A percentile compares a stretch with the other conserved stretches of the same genome.
These are phyloP conservation scores for Meyerozyma athensensis DNA, from an alignment of 1,139 yeast species.

Conservation along the genomic window DNA sequence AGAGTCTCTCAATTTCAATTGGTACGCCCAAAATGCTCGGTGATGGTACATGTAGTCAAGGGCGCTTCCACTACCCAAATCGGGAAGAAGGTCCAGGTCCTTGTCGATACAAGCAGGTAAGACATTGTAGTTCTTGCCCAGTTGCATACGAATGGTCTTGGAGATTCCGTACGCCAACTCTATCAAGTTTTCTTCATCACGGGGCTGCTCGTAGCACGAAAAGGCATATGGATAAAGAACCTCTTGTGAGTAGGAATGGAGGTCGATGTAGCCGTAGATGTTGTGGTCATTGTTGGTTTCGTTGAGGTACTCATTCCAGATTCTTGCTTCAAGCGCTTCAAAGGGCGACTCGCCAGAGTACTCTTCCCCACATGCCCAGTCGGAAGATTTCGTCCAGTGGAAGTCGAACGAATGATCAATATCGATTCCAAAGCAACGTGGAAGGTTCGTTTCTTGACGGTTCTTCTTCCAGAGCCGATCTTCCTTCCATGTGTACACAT, in stretches of 20 bases:
- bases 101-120: constrained; percentile 77
- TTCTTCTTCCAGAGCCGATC: constrained; percentile 90
- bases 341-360: constrained; percentile 75
- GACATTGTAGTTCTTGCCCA: constrained; percentile 64
- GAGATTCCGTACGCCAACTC: constrained; percentile 80
- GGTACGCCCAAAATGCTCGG: constrained; percentile 81
- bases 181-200: constrained; percentile 74
- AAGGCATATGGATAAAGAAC: constrained; percentile 79
- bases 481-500: constrained; percentile 70
- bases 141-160: constrained; percentile 59
- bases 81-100: constrained; percentile 66
- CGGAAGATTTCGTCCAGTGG: constrained; percentile 64
- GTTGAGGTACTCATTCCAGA: constrained; percentile 63
- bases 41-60: constrained; percentile 82
- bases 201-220: constrained; percentile 66
- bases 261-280: constrained; percentile 72
- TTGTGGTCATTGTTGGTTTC: constrained; percentile 54
- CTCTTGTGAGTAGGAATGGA: constrained; percentile 83
- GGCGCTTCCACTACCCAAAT: constrained; percentile 75
- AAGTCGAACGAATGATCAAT: constrained; percentile 80
- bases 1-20: constrained; percentile 73
- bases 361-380: constrained; percentile 76
- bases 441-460: constrained; percentile 66
- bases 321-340: constrained; percentile 69
- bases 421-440: constrained; percentile 76